A percentile compares a stretch with the other conserved stretches of the same genome.
These are phyloP conservation scores for Azolla pinnata DNA, from an alignment of 75 land plant genomes.

Conservation along the genomic window DNA sequence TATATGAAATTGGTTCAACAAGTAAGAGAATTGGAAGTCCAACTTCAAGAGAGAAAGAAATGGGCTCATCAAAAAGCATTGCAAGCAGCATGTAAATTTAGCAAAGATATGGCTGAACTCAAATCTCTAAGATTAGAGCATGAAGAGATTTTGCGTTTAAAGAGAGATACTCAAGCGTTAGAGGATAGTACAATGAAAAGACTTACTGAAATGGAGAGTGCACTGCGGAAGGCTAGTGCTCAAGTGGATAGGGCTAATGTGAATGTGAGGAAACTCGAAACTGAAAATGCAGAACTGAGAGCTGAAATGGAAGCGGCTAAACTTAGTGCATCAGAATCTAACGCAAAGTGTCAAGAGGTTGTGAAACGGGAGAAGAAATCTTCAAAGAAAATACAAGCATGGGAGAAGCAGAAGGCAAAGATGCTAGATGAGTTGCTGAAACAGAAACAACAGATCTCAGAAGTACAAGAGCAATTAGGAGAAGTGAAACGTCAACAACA, in stretches of 20 bases:
- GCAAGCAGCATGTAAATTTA: constrained; percentile 77
- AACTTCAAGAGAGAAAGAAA: constrained; percentile 64
- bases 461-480: constrained; percentile 33
- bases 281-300: constrained; percentile 79
- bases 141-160: constrained; percentile 53
- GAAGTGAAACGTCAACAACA: constrained; percentile 31
- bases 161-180: constrained; percentile 57
- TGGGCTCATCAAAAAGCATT: constrained; percentile 83
- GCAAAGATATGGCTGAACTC: constrained; percentile 63
- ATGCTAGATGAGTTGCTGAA: constrained; percentile 57
- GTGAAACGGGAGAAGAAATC: constrained; percentile 69
- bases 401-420: constrained; percentile 75
- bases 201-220: constrained; percentile 66
- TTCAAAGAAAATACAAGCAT: constrained; percentile 48
- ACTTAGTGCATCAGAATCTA: constrained; percentile 82
- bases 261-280: constrained; percentile 49
- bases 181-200: constrained; percentile 74
- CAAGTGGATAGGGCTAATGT: constrained; percentile 76
- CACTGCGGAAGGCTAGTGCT: constrained; percentile 61
- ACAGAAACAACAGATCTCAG: constrained; percentile 37
- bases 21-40: constrained; percentile 53
- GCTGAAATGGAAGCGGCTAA: constrained; percentile 92
- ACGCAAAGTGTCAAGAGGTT: constrained; percentile 45
- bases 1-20: constrained; percentile 36
- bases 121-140: constrained; percentile 56